These are phyloP conservation scores for Exidia glandulosa DNA, from an alignment of 768 basidiomycete species.

Conservation along the genomic window DNA sequence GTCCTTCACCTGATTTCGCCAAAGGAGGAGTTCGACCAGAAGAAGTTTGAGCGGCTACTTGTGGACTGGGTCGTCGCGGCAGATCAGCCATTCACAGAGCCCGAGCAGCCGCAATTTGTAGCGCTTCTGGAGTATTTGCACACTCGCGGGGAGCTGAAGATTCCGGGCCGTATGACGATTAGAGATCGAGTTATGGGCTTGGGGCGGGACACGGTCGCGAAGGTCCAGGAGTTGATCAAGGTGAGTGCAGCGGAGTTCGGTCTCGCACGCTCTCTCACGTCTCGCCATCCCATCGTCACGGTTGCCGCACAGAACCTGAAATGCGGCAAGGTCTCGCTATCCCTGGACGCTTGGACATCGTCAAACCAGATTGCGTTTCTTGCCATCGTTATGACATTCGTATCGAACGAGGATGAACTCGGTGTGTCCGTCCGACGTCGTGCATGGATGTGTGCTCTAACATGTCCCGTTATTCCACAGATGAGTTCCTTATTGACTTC, in stretches of 20 bases:
- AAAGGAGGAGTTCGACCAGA: conserved; percentile 8
- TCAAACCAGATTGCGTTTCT: conserved; percentile 16
- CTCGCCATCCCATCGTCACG: too few relatives aligned
- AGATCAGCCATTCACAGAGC: conserved; percentile 14
- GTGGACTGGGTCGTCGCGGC: conserved; percentile 7
- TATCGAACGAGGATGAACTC: conserved; percentile 13
- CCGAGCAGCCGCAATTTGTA: conserved; percentile 11
- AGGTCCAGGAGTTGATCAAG: conserved; percentile 8
- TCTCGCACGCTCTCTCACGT: too few relatives aligned
- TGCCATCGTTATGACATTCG: conserved; percentile 16
- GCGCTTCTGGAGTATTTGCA: conserved; percentile 11
- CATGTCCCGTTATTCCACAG: background rate
- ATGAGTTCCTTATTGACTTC: conserved; percentile 20
- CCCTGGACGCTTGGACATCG: conserved; percentile 18
- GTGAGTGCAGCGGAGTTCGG: too few relatives aligned
- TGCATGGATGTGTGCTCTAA: too few relatives aligned
- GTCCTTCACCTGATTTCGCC: background rate
- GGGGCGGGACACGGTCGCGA: conserved; percentile 6
- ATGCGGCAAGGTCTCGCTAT: conserved; percentile 10
- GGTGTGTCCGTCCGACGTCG: conserved; percentile 6
- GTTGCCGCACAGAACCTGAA: conserved; percentile 8
- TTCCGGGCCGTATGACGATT: conserved; percentile 7
- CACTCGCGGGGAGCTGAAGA: background rate
- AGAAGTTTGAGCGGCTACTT: conserved; percentile 6
- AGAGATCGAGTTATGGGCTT: conserved; percentile 9